Base-by-base conservation (phyloP, 257 asterid genomes). In the Solanum tarijense region DNA sequence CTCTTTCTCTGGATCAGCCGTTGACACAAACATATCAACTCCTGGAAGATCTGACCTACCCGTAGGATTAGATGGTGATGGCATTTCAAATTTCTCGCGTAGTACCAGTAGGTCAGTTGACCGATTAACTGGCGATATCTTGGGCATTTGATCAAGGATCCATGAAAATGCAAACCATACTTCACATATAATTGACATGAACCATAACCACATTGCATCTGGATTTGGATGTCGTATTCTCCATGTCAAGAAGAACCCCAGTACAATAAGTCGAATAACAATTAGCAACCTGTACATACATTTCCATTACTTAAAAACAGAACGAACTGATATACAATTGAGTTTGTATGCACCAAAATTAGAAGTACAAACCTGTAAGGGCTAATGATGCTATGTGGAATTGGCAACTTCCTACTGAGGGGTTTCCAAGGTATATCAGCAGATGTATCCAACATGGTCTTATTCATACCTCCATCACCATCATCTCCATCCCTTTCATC, bases 351-450 rank as follows among this genome's bases (percentile, higher is more conserved):
- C 79, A 72, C 27, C 2, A 79, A 79, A 79, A 9, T 82, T 11
- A 82, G 1, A 79, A 34, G 52, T 55, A 71, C 36, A 0, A 46
- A 89, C 93, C 98, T 92, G 88, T 96, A 96, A 89, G 98, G 98
- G 88, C 98, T 95, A 66, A 96, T 92, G 10, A 96, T 95, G 86
- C 94, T 89, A 62, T 88, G 89, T 2, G 96, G 95, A 68, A 95
- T 86, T 27, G 92, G 93, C n/a, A 94, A 86, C 10, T 73, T 88
- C 65, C 98, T 95, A 74, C 96, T 94, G 21, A 96, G 95, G 12
- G 98, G 98, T 90, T 88, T 95, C 98, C 98, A 96, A 0, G 98
- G 98, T 90, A 89, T 94, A 84, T 96, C 98, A 0, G 93, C 94
- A 0, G 93, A 86, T 20, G 94, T 21, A 21, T 96, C 98, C 20